phyloP scores from a whole-genome alignment of 257 asterid genomes.

The Echium plantagineum region DNA sequence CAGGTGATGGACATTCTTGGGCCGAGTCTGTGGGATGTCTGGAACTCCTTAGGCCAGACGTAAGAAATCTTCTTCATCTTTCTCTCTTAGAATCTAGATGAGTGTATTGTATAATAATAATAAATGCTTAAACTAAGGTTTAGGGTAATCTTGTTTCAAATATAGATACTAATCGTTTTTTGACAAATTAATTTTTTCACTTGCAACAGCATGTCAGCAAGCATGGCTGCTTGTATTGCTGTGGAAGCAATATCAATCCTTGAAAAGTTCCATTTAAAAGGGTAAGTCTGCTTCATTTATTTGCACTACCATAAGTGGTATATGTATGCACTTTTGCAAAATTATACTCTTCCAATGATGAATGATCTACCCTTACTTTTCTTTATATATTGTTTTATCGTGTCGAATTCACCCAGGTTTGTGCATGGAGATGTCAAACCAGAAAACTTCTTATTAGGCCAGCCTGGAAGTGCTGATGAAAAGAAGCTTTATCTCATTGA shows the following conservation, averaged over 20 bases:
- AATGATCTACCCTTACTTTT: neutral
- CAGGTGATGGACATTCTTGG: slow-evolving; percentile 99
- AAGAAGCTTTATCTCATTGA: slow-evolving; percentile 92
- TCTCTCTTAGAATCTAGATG: neutral
- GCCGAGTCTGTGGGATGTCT: slow-evolving; percentile 98
- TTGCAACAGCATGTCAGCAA: slow-evolving; percentile 89
- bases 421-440: slow-evolving; percentile 99
- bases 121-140: too few species aligned
- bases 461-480: slow-evolving; percentile 77
- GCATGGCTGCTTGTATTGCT: slow-evolving; percentile 94
- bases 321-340: too few species aligned
- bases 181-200: slow-evolving; percentile 6
- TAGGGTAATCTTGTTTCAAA: too few species aligned
- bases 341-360: neutral
- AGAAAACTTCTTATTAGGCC: slow-evolving; percentile 93
- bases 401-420: slow-evolving; percentile 30
- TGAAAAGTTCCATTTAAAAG: slow-evolving; percentile 85
- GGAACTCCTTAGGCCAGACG: slow-evolving; percentile 96
- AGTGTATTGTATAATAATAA: too few species aligned
- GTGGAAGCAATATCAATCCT: slow-evolving; percentile 96
- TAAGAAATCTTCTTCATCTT: slow-evolving; percentile 18
- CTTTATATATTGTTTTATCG: neutral
- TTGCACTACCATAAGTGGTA: neutral
- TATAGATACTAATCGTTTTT: too few species aligned
- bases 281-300: slow-evolving; percentile 31